phyloP scores from a whole-genome alignment of 2,329 filamentous ascomycete species.

The Magnaporthiopsis incrustans region DNA sequence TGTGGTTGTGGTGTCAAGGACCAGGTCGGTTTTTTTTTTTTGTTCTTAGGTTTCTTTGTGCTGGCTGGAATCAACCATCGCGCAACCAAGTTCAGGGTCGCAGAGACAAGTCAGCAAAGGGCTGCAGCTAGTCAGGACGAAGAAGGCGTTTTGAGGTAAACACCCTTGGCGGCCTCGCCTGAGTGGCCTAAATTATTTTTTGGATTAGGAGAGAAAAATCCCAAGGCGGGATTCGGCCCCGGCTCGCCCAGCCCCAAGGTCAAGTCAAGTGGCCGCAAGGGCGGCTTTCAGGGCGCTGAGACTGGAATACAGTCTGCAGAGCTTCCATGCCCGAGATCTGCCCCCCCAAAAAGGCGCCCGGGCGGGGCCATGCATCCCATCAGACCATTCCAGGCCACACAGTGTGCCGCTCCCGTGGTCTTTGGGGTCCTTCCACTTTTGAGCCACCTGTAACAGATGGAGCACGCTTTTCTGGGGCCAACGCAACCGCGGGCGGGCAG shows the following conservation, averaged over 20 bases:
- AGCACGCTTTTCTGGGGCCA: not conserved
- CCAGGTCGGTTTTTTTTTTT: not conserved
- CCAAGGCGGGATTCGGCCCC: not conserved
- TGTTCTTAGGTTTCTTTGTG: not conserved
- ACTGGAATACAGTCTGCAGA: not conserved
- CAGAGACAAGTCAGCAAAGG: not conserved
- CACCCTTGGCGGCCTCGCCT: not conserved
- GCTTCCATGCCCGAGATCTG: not conserved
- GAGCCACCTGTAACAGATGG: not conserved
- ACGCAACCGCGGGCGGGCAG: not conserved
- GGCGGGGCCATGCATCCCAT: not conserved
- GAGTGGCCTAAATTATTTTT: not conserved
- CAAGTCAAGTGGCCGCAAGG: not conserved
- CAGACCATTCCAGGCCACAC: not conserved
- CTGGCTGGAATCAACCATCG: not conserved
- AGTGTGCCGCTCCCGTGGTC: not conserved
- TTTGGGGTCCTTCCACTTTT: not conserved
- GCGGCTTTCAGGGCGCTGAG: not conserved
- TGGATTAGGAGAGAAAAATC: slow-evolving; percentile 1
- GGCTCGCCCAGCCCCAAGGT: not conserved
- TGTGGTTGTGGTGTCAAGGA: not conserved
- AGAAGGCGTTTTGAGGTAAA: not conserved
- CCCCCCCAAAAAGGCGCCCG: not conserved
- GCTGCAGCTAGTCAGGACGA: not conserved
- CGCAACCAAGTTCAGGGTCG: not conserved